Percentiles rank a stretch among this genome's conserved stretches.
phyloP scores from a whole-genome alignment of 805 yeast species.

The Metschnikowia continentalis region DNA sequence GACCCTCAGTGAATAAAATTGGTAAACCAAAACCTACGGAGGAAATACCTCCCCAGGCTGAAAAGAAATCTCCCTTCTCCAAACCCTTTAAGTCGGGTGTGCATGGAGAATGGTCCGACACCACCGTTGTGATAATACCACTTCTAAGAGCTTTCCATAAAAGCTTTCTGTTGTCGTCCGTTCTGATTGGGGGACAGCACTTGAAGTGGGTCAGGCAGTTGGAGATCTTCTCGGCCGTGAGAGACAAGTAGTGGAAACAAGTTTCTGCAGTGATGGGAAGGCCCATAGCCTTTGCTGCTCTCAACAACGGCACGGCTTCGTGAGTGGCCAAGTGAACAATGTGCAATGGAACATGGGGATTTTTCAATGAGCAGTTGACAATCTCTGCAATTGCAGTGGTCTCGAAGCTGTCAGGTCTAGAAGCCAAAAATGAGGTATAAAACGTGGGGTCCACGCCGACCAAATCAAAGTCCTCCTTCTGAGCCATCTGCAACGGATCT shows the following conservation, averaged over 20 bases:
- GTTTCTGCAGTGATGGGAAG: constrained; percentile 83
- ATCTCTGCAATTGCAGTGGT: constrained; percentile 76
- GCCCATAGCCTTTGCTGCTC: constrained; percentile 54
- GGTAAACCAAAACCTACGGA: constrained; percentile 91
- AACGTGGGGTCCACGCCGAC: constrained; percentile 53
- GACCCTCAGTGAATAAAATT: constrained; percentile 71
- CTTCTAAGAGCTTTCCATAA: constrained; percentile 76
- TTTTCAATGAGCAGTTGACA: constrained; percentile 53
- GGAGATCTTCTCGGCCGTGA: constrained; percentile 74
- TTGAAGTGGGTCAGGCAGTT: constrained; percentile 78
- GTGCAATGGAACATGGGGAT: constrained; percentile 68
- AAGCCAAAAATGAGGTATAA: constrained; percentile 70
- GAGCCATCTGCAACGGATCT: constrained; percentile 43
- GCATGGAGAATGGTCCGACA: constrained; percentile 95
- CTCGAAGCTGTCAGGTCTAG: constrained; percentile 87
- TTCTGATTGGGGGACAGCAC: constrained; percentile 93
- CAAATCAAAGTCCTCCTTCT: constrained; percentile 36
- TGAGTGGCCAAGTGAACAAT: constrained; percentile 88
- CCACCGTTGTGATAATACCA: constrained; percentile 74
- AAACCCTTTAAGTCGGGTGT: constrained; percentile 85
- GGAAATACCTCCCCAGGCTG: constrained; percentile 96
- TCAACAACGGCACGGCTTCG: constrained; percentile 71
- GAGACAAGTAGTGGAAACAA: constrained; percentile 84
- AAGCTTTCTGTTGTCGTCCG: constrained; percentile 61
- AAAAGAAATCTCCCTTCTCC: constrained; percentile 78